phyloP scores from a whole-genome alignment of 495 filamentous ascomycete genomes.

The Penicillium macrosclerotiorum region DNA sequence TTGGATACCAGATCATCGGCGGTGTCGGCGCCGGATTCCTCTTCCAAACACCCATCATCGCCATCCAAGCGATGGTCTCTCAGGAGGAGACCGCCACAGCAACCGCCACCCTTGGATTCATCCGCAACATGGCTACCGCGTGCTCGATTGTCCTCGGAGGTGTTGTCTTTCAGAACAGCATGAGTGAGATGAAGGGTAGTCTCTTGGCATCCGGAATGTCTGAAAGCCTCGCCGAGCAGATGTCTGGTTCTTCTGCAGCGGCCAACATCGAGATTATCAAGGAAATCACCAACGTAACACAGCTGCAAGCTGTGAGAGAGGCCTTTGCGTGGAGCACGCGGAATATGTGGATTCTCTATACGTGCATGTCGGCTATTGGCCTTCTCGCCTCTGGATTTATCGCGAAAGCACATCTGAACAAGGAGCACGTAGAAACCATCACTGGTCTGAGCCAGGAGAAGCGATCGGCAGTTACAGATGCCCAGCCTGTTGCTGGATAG shows the following conservation, averaged over 20 bases:
- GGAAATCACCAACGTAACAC: constrained; percentile 39
- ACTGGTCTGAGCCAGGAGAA: constrained; percentile 36
- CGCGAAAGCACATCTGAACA: constrained; percentile 46
- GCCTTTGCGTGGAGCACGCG: constrained; percentile 60
- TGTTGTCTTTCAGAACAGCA: constrained; percentile 71
- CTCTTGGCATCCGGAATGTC: constrained; percentile 50
- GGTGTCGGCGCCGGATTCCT: constrained; percentile 52
- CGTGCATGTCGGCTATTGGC: constrained; percentile 47
- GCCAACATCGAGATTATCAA: constrained; percentile 50
- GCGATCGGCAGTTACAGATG: constrained; percentile 6
- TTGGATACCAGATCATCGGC: constrained; percentile 60
- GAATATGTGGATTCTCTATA: constrained; percentile 64
- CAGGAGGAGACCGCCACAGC: constrained; percentile 73
- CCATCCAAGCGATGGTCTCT: constrained; percentile 68
- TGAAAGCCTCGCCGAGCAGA: constrained; percentile 27
- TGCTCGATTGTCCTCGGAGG: constrained; percentile 76
- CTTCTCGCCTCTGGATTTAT: constrained; percentile 56
- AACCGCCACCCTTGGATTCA: constrained; percentile 72
- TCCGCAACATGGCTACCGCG: constrained; percentile 68
- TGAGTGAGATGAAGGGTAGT: constrained; percentile 37
- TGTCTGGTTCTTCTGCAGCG: constrained; percentile 49
- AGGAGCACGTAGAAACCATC: constrained; percentile 62
- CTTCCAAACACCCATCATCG: constrained; percentile 67
- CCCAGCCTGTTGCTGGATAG: constrained; percentile 2
- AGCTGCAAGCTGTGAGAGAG: constrained; percentile 46